Evolutionary conservation across 2,329 filamentous ascomycete species (phyloP).

Genomic region (Saccharata proteae): DNA sequence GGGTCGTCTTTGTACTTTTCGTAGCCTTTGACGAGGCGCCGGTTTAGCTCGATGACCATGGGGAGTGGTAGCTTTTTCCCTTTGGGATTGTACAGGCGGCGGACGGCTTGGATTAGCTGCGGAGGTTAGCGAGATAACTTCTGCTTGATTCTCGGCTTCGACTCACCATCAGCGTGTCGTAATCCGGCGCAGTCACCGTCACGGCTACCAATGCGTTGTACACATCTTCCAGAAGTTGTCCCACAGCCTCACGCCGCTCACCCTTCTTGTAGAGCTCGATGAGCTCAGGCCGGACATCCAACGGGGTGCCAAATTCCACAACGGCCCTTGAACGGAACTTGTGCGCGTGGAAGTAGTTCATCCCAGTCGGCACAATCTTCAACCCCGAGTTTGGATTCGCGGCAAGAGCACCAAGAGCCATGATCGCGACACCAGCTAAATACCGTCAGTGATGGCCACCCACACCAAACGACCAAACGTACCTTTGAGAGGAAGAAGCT

Average conservation of each 20-base stretch:
- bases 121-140: conserved; percentile 19
- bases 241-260: conserved; percentile 76
- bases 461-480: conserved; percentile 9
- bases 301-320: conserved; percentile 83
- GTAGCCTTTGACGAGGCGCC: conserved; percentile 81
- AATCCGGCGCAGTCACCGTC: conserved; percentile 84
- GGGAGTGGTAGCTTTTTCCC: conserved; percentile 88
- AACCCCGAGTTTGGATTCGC: conserved; percentile 77
- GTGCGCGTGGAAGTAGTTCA: conserved; percentile 99
- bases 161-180: conserved; percentile 78
- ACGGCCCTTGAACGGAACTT: conserved; percentile 96
- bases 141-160: background rate
- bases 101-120: conserved; percentile 78
- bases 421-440: conserved; percentile 83
- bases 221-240: conserved; percentile 71
- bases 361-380: conserved; percentile 91
- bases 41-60: conserved; percentile 87
- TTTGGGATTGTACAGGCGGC: conserved; percentile 85
- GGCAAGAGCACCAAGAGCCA: conserved; percentile 84
- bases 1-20: conserved; percentile 85
- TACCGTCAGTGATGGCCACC: background rate
- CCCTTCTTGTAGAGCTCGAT: conserved; percentile 77
- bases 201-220: conserved; percentile 77
- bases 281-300: conserved; percentile 71
- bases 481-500: conserved; percentile 78